These are phyloP conservation scores for Arachis hypogaea DNA, from an alignment of 306 rosid genomes.

Conservation along the genomic window DNA sequence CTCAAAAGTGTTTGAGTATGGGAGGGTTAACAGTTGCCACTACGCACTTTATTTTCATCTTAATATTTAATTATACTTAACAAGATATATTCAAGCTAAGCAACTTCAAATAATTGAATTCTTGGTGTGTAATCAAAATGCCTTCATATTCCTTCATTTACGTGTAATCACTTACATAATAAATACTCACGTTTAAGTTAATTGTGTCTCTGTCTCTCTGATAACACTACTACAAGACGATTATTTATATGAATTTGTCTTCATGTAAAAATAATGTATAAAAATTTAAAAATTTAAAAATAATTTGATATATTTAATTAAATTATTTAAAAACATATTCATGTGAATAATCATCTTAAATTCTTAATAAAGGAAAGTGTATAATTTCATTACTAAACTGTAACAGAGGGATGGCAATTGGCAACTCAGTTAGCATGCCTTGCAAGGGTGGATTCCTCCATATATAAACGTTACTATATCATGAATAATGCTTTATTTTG, in stretches of 20 bases:
- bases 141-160: neutral
- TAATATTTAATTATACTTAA: no score
- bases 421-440: constrained; percentile 30
- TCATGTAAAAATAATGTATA: no score
- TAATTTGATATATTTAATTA: no score
- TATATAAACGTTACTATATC: neutral
- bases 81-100: neutral
- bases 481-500: neutral
- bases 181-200: no score
- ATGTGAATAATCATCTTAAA: no score
- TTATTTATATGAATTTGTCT: no score
- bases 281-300: no score
- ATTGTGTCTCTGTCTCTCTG: no score
- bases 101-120: neutral
- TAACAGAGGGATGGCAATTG: neutral
- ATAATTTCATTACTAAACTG: neutral
- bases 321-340: no score
- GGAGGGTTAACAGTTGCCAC: constrained; percentile 34
- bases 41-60: neutral
- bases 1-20: constrained; percentile 47
- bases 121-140: no score
- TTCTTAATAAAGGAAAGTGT: no score
- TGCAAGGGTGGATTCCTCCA: constrained; percentile 36
- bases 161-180: neutral
- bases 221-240: no score